Base-by-base conservation (phyloP, 2,329 filamentous ascomycete genomes). In the Chalaropsis thielavioides region DNA sequence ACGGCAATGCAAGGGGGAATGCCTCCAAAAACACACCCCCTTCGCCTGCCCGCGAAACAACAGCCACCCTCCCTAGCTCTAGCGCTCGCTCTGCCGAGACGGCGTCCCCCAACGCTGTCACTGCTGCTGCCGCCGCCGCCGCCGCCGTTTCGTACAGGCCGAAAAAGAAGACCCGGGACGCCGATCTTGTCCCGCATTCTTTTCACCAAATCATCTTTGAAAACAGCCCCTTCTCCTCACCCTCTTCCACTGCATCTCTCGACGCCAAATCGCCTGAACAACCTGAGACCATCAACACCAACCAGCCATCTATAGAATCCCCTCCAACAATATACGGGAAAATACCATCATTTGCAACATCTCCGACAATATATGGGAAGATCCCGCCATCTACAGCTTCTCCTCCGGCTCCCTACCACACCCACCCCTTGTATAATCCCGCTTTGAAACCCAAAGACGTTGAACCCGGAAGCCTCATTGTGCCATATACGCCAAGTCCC, bases 171-270 rank as follows among this genome's bases (percentile, higher is more conserved):
- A 58, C 7, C 27, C 27, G 17, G 22, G 54, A 58, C 27, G 22
- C 6, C 27, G 54, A 58, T 17, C 15, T 35, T 8, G n/a, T 19
- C 24, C n/a, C 54, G 17, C 27, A 58, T 19, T 58, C 54, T 38
- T 58, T 58, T 10, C 54, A 19, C 24, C 24, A 58, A 8, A 58
- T 58, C 11, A 17, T 58, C 54, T 58, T 58, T 58, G 54, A 58
- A 58, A 58, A 58, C 31, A 58, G 54, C 54, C 54, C 54, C 10
- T 58, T 58, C 54, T 58, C 54, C n/a, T 58, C 54, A 11, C 54
- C 54, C 3, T 38, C 54, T 35, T 38, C 54, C 7, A 58, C 54
- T 10, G 27, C 54, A 24, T 58, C 54, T 58, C 54, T 58, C 13
- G 54, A 58, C 24, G 54, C 54, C 22, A 61, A 31, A 10, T 61